Evolutionary conservation across 139 green algal genomes (phyloP).

Genomic region (Tetradesmus lagerheimii): DNA sequence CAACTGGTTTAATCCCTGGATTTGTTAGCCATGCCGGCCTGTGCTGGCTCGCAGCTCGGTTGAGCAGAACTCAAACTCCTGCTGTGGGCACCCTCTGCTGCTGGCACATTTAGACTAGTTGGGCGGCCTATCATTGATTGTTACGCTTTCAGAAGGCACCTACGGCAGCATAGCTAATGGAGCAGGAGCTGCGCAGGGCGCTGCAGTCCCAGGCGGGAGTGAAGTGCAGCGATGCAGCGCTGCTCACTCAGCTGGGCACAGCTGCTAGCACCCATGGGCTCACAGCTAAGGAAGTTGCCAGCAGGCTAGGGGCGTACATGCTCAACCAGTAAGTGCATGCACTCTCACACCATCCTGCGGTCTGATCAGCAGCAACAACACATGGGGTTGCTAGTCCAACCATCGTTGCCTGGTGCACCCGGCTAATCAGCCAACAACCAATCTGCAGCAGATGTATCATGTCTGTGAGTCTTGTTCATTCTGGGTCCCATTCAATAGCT

Average conservation of each 20-base stretch:
- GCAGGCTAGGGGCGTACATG: conserved; percentile 1
- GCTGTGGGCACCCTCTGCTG: neutral
- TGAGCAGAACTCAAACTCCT: neutral
- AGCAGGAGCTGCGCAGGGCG: conserved; percentile 22
- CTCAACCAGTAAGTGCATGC: conserved; percentile 35
- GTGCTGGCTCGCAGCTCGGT: neutral
- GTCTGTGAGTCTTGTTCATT: too few relatives aligned
- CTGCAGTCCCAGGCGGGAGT: neutral
- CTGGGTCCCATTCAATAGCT: too few relatives aligned
- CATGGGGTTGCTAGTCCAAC: neutral
- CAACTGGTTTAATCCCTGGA: too few relatives aligned
- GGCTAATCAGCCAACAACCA: neutral
- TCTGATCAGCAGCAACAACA: neutral
- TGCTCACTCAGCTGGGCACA: conserved; percentile 23
- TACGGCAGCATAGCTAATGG: conserved; percentile 3
- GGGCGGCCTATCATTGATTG: too few relatives aligned
- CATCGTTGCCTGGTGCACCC: neutral
- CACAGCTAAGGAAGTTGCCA: conserved; percentile 12
- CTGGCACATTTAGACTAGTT: neutral
- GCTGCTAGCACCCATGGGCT: conserved; percentile 34
- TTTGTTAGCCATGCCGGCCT: neutral
- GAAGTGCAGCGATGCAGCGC: conserved; percentile 16
- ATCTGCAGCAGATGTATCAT: too few relatives aligned
- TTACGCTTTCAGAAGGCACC: neutral
- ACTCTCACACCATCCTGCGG: neutral